phyloP scores from a whole-genome alignment of 2,329 filamentous ascomycete species.

The Alternaria ventricosa region DNA sequence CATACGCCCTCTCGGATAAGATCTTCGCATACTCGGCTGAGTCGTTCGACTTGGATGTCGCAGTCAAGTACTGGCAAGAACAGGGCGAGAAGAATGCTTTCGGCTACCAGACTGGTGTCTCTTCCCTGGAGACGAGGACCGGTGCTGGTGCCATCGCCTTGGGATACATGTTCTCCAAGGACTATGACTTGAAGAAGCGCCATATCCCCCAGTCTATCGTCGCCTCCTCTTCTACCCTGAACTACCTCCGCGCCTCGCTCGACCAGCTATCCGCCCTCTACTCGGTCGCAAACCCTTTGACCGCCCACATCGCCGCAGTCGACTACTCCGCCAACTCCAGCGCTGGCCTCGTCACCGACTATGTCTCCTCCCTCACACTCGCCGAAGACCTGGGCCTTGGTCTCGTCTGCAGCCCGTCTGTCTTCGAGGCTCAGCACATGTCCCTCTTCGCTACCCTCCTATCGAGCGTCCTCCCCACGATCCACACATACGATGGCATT shows the following conservation, averaged over 20 bases:
- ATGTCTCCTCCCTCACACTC: slow-evolving; percentile 77
- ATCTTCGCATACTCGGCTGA: slow-evolving; percentile 96
- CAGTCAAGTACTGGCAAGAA: slow-evolving; percentile 77
- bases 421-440: slow-evolving; percentile 96
- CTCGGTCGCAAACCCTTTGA: slow-evolving; percentile 88
- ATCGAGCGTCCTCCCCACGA: slow-evolving; percentile 77
- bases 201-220: slow-evolving; percentile 90
- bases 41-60: slow-evolving; percentile 87
- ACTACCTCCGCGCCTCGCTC: slow-evolving; percentile 79
- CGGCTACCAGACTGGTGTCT: slow-evolving; percentile 78
- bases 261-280: slow-evolving; percentile 94
- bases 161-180: slow-evolving; percentile 96
- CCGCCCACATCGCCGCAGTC: slow-evolving; percentile 88
- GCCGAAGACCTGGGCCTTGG: slow-evolving; percentile 91
- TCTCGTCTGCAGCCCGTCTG: slow-evolving; percentile 82
- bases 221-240: slow-evolving; percentile 82
- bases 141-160: slow-evolving; percentile 91
- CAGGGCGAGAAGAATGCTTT: slow-evolving; percentile 78
- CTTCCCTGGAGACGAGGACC: slow-evolving; percentile 82
- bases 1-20: slow-evolving; percentile 94
- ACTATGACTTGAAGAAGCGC: slow-evolving; percentile 91
- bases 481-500: slow-evolving; percentile 89
- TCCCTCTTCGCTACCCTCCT: slow-evolving; percentile 84
- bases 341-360: slow-evolving; percentile 83
- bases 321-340: slow-evolving; percentile 75